Evolutionary conservation across 1,284 basidiomycete genomes (phyloP), one percentile per base, ranked within the genome.

Genomic region (Porodaedalea pini): DNA sequence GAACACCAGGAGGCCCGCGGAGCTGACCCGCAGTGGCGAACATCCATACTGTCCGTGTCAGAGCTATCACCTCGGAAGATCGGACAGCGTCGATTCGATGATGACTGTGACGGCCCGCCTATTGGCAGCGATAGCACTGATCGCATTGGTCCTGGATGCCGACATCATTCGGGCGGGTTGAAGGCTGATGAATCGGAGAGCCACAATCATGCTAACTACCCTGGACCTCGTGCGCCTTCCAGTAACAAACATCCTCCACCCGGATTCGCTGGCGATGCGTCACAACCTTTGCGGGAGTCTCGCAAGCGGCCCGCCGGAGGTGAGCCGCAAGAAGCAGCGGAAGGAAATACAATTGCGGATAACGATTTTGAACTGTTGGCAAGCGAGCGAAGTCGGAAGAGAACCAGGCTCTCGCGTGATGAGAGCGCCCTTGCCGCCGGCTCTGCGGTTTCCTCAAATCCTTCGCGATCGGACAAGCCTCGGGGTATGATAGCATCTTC

Each of bases 31-130:
- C 25, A 36, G 29, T n/a, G 11, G 7, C 47, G 27, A 29, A 27
- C 29, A 21, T 36, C 48, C 32, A 48, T 36, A 15, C 21, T 41
- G 43, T 32, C 15, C 15, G 15, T 45, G 32, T 45, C 49, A 21
- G 49, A 51, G 25, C 34, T 57, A 29, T 57, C 56, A 6, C 56
- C 56, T 32, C 40, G 56, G 40, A 57, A 57, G 44, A 27, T 15
- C 13, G 29, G 43, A 4, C 31, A 32, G 47, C 29, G 13, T 32
- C 27, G 31, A 5, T 13, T 31, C 10, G n/a, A 29, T 10, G 2
- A 31, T 21, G 2, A 49, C 27, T 11, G 15, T 27, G 47, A 49
- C 27, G n/a, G 13, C n/a, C 25, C 29, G 4, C 8, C 32, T 34
- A n/a, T n/a, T 17, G 5, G 7, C 29, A 13, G 17, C 32, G 19